Base-by-base conservation (phyloP, 352 stramenopile genomes). In the Globisporangium okanoganense region DNA sequence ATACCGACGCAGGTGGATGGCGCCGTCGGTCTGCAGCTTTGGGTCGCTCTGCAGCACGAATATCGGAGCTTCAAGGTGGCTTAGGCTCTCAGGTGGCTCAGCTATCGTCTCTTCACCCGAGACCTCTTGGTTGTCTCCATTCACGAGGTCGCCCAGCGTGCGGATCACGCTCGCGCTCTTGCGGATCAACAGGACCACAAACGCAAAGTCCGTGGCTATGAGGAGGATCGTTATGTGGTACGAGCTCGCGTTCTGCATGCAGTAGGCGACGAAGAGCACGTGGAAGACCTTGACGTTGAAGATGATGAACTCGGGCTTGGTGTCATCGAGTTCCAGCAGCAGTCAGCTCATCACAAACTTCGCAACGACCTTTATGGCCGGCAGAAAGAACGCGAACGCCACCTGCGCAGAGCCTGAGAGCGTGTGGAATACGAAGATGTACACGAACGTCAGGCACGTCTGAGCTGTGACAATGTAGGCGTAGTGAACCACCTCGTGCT, bases 241-340 rank as follows among this genome's bases (percentile, higher is more conserved):
- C 0, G 65, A 76, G 12, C 67, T 54, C 2, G 64, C 43, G 0
- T 41, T 70, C 36, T 81, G 67, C 52, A 86, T 76, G 14, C 69
- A n/a, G n/a, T n/a, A n/a, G n/a, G n/a, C n/a, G n/a, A n/a, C n/a
- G n/a, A n/a, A n/a, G n/a, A n/a, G n/a, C n/a, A n/a, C n/a, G n/a
- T n/a, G n/a, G n/a, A n/a, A n/a, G n/a, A n/a, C n/a, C n/a, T n/a
- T n/a, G n/a, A 80, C 67, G n/a, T 80, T 82, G 56, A 86, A 83
- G 22, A 80, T 75, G 7, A 86, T 69, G 0, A 62, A 64, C 57
- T 86, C 72, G 1, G 76, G 72, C 24, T 75, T 75, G 10, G 65
- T 41, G 35, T 78, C 68, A 24, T 73, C 65, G 27, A 38, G 25
- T n/a, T 61, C 7, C 4, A 14, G 55, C 12, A 53, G 24, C 13